Base-by-base conservation (phyloP, 202 grass and related monocot species). In the Brachypodium distachyon region DNA sequence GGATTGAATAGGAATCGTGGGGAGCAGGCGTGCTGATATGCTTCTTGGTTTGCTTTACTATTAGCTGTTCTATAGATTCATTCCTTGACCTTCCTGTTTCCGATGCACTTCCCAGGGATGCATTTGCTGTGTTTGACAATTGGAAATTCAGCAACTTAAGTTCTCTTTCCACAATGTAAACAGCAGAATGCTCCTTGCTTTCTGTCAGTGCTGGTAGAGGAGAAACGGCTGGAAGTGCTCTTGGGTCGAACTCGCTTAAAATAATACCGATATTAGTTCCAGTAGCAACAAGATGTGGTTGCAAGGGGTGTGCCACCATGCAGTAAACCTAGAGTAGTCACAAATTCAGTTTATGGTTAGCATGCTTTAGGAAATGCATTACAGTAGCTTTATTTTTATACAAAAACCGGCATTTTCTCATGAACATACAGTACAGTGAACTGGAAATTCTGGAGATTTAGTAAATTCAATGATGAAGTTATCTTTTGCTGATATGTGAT, bases 241-340 rank as follows among this genome's bases (percentile, higher is more conserved):
- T 86, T 77, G 96, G 72, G 74, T 99, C 96, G 38, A 99, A 95
- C 87, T 99, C 96, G 42, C 96, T 95, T 82, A 99, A 90, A 82
- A 99, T 99, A 67, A 95, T 82, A 65, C 96, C 96, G 38, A 99
- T 99, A 67, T 99, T 99, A 33, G 96, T 99, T 74, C 96, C 96
- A 64, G 96, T 99, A 76, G 96, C 96, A 77, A 99, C 96, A 87
- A 99, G 87, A 82, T 99, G 96, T 56, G 96, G 92, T 59, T 99
- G 96, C 38, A 99, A 87, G 42, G 92, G 92, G 74, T 99, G 96
- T 25, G 89, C 96, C 77, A 99, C 96, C 96, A 99, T 99, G 85
- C 96, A 99, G 67, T 96, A 96, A 76, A 89, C 96, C 96, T 99
- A 86, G 39, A 88, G 73, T 72, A 83, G 63, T 12, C 29, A 76